Evolutionary conservation across 164 flowering plant genomes (phyloP).

Genomic region (Vitis vinifera): DNA sequence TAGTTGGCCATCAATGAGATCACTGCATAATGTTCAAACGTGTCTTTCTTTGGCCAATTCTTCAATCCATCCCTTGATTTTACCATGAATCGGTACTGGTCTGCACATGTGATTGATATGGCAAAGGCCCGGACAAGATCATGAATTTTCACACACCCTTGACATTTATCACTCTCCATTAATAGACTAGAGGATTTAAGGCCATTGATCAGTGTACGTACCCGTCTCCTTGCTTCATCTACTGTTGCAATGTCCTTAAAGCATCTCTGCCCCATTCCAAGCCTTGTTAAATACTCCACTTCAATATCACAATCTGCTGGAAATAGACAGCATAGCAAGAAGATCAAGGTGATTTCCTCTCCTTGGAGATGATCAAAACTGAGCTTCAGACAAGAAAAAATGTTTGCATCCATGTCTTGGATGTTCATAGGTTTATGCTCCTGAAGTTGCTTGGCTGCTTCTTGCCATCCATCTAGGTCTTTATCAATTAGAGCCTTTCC

Average conservation of each 20-base stretch:
- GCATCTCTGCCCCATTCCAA: background rate
- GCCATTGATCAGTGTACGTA: background rate
- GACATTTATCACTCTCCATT: background rate
- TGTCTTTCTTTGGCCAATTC: background rate
- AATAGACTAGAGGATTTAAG: conserved; percentile 11
- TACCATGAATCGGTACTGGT: background rate
- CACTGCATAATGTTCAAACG: background rate
- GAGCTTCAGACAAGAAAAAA: conserved; percentile 5
- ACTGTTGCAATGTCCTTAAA: background rate
- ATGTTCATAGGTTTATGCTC: background rate
- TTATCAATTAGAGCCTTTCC: background rate
- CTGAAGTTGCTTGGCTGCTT: background rate
- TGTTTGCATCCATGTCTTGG: background rate
- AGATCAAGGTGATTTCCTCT: conserved; percentile 2
- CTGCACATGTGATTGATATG: background rate
- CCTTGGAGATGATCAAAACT: conserved; percentile 20
- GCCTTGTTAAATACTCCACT: background rate
- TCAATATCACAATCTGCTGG: conserved; percentile 17
- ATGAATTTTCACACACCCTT: conserved; percentile 8
- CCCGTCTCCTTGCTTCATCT: background rate
- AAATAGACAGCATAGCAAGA: conserved; percentile 26
- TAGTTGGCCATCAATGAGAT: conserved; percentile 6
- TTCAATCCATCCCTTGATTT: background rate
- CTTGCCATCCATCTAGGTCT: background rate
- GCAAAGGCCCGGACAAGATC: conserved; percentile 14